phyloP scores from a whole-genome alignment of 768 basidiomycete genomes.

The Amanita jacksonii region DNA sequence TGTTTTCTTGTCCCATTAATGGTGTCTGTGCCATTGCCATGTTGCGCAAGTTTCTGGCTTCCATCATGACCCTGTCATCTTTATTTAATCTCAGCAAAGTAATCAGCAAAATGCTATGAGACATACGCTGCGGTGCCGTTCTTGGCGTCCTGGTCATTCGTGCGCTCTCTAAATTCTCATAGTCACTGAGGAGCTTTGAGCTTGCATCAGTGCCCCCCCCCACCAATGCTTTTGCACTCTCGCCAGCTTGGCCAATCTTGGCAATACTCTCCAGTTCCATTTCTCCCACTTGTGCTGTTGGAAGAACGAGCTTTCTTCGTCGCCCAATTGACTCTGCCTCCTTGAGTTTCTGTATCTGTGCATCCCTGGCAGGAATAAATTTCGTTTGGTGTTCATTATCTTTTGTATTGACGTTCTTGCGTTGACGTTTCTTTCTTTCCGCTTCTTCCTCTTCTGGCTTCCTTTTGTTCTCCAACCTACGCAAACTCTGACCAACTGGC shows the following conservation, averaged over 20 bases:
- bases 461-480: conserved; percentile 92
- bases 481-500: conserved; percentile 83
- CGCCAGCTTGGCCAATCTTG: conserved; percentile 91
- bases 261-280: conserved; percentile 94
- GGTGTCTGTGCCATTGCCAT: conserved; percentile 92
- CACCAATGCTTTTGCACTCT: conserved; percentile 81
- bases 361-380: conserved; percentile 94
- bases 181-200: conserved; percentile 82
- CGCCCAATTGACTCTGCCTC: conserved; percentile 94
- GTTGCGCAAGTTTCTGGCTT: conserved; percentile 91
- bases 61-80: conserved; percentile 94
- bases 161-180: conserved; percentile 82
- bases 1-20: conserved; percentile 94
- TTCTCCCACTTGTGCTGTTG: conserved; percentile 89
- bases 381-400: conserved; percentile 79
- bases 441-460: conserved; percentile 91
- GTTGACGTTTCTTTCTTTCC: conserved; percentile 84
- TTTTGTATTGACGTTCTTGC: conserved; percentile 51
- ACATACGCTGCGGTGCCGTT: conserved; percentile 88
- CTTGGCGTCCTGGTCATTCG: conserved; percentile 90
- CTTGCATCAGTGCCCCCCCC: conserved; percentile 77
- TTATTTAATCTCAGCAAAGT: background rate
- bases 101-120: background rate
- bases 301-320: conserved; percentile 74
- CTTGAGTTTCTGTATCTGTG: conserved; percentile 95